These are phyloP conservation scores for Mrakia blollopis DNA, from an alignment of 768 basidiomycete genomes.

Conservation along the genomic window DNA sequence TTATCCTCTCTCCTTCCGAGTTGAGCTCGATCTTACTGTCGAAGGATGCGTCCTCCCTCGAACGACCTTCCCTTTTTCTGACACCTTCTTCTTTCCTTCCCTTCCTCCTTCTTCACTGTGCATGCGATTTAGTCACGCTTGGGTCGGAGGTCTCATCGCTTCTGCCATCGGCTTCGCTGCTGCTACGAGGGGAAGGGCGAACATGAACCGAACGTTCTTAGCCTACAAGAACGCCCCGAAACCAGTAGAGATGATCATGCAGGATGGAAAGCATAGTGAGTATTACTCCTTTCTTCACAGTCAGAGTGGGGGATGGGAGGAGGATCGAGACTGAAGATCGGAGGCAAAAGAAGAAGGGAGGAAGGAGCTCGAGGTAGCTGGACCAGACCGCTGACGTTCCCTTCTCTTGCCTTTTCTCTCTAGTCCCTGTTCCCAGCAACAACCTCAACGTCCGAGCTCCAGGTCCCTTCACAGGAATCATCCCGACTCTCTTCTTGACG, in stretches of 20 bases:
- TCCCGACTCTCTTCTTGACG: background rate
- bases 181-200: background rate
- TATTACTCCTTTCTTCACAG: background rate
- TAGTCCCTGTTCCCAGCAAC: background rate
- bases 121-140: background rate
- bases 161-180: background rate
- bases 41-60: background rate
- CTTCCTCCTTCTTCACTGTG: too few relatives aligned
- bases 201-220: background rate
- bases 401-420: background rate
- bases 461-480: background rate
- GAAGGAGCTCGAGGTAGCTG: background rate
- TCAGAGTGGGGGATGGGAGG: background rate
- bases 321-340: background rate
- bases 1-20: background rate
- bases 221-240: background rate
- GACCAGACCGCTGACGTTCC: too few relatives aligned
- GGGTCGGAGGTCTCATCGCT: background rate
- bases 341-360: background rate
- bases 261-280: constrained; percentile 9
- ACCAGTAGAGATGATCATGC: constrained; percentile 17
- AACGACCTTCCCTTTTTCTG: too few relatives aligned
- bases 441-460: background rate
- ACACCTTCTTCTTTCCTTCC: background rate
- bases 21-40: background rate